phyloP scores from a whole-genome alignment of 768 basidiomycete genomes.

The Mycena leptocephala region DNA sequence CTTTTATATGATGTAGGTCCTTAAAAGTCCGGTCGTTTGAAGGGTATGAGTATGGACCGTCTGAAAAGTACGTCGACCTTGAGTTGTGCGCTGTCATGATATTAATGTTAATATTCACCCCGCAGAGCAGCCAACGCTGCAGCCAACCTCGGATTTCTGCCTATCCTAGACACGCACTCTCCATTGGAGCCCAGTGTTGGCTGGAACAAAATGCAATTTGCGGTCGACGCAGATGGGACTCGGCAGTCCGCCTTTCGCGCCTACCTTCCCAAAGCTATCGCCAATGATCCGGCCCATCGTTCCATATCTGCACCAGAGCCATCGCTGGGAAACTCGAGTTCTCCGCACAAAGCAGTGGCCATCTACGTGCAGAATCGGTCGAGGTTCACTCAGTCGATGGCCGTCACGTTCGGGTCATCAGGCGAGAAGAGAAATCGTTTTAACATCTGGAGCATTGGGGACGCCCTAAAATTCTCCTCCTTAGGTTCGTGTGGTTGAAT shows the following conservation, averaged over 20 bases:
- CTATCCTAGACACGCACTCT: constrained; percentile 22
- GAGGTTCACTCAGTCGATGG: constrained; percentile 8
- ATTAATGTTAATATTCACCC: not conserved
- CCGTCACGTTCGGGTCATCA: not conserved
- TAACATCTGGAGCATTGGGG: constrained; percentile 11
- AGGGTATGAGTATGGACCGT: not conserved
- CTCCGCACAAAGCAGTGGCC: not conserved
- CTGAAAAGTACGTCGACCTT: not conserved
- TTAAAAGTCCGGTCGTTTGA: constrained; percentile 10
- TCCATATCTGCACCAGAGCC: constrained; percentile 20
- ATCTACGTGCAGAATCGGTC: not conserved
- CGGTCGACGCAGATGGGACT: constrained; percentile 2
- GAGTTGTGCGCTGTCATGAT: too few relatives aligned
- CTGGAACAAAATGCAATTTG: constrained; percentile 26
- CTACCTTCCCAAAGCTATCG: constrained; percentile 6
- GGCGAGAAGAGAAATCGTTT: constrained; percentile 16
- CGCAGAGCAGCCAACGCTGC: constrained; percentile 13
- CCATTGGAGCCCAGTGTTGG: constrained; percentile 22
- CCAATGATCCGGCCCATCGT: not conserved
- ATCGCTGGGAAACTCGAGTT: not conserved
- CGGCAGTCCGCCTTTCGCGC: constrained; percentile 25
- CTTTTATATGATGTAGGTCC: not conserved
- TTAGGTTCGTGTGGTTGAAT: constrained; percentile 2
- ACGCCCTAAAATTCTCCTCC: constrained; percentile 13
- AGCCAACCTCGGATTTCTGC: not conserved